Evolutionary conservation across 768 basidiomycete species (phyloP), one percentile per base, ranked within the genome.

Genomic region (Leucogyrophana mollusca): DNA sequence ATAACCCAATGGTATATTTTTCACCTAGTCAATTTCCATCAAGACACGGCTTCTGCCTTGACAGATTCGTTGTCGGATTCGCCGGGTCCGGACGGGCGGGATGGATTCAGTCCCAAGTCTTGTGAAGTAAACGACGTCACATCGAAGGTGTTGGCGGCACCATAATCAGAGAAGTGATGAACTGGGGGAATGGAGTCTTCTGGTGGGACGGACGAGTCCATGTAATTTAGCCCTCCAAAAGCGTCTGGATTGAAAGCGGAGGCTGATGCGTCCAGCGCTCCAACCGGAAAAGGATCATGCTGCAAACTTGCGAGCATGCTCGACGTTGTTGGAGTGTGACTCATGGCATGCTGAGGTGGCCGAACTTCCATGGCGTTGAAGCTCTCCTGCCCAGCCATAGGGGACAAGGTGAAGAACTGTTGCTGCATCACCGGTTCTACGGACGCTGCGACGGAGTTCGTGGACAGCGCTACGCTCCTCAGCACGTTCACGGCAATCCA

Each of bases 341-440:
- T 78, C 83, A 91, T 87, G 56, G 80, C 64, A 43, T 78, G 78
- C 46, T 69, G 68, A 10, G 57, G 35, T 14, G 85, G 75, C 37
- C 84, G 75, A 49, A 75, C 75, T 51, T 88, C 87, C 57, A 87
- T 73, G 30, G 75, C 58, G 48, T 76, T 76, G 55, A 90, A 92
- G 58, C 69, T 83, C 64, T 91, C 90, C 58, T 91, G 88, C 20
- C 89, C 90, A 23, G 84, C 78, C 89, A 91, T 91, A n/a, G 90
- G 88, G 45, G 89, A 91, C 46, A 92, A 71, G 4, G 87, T 77
- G 63, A 89, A 88, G 70, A 86, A 94, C 57, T 90, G 85, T 59
- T 92, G 90, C 56, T 92, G 90, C 78, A 92, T 90, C 46, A 91
- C 84, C 24, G 90, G 90, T 60, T 94, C 90, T 43, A 94, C 90